These are phyloP conservation scores for Pulveroboletus sp. DNA, from an alignment of 768 basidiomycete species.

Conservation along the genomic window DNA sequence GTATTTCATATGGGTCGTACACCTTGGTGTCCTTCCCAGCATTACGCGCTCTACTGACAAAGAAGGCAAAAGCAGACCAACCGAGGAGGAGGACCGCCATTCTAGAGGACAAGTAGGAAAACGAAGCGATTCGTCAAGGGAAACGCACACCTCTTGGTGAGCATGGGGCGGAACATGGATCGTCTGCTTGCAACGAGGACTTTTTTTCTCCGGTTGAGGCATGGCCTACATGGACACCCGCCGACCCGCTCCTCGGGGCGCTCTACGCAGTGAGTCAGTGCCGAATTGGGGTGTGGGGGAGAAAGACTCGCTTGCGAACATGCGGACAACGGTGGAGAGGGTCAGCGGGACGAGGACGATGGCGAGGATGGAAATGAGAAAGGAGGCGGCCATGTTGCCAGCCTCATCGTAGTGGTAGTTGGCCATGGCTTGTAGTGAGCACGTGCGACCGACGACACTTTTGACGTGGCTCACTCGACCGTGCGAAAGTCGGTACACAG, in stretches of 20 bases:
- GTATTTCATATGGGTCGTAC: constrained; percentile 93
- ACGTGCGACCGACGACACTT: neutral
- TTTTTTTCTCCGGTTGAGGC: constrained; percentile 49
- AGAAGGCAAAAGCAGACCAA: constrained; percentile 67
- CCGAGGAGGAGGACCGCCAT: constrained; percentile 57
- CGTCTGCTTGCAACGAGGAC: constrained; percentile 40
- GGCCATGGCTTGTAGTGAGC: constrained; percentile 40
- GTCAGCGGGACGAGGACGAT: constrained; percentile 80
- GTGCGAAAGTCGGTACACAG: constrained; percentile 3
- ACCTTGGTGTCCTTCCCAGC: constrained; percentile 59
- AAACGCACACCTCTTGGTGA: constrained; percentile 46
- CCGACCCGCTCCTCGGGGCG: constrained; percentile 27
- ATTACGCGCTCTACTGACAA: constrained; percentile 58
- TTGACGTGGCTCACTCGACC: constrained; percentile 13
- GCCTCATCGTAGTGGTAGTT: constrained; percentile 84
- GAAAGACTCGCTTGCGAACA: constrained; percentile 40
- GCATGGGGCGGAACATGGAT: constrained; percentile 43
- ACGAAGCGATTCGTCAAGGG: neutral
- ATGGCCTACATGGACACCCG: constrained; percentile 62
- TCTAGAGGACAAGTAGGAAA: constrained; percentile 34
- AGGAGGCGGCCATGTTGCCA: constrained; percentile 85
- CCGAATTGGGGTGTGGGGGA: neutral
- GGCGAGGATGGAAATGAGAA: constrained; percentile 84
- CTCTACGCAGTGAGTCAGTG: constrained; percentile 27
- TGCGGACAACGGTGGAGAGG: constrained; percentile 40